phyloP scores from a whole-genome alignment of 192 early-diverging fungal genomes.

The Coemansia sp. region DNA sequence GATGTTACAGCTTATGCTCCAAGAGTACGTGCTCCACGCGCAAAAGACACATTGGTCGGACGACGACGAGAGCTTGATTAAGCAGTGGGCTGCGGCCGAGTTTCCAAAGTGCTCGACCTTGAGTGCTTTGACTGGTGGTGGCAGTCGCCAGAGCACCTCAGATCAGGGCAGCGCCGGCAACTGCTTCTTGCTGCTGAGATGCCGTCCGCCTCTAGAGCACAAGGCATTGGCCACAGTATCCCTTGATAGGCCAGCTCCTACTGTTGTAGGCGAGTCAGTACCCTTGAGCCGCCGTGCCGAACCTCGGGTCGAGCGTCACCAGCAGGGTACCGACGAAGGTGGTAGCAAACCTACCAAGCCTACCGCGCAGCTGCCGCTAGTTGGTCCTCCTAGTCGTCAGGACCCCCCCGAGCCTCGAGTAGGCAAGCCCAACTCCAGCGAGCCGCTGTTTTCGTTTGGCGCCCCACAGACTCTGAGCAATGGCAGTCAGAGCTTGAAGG shows the following conservation, averaged over 20 bases:
- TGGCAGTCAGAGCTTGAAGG: background rate
- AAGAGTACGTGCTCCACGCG: constrained; percentile 27
- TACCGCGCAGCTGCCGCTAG: background rate
- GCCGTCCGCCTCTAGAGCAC: background rate
- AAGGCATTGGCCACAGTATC: background rate
- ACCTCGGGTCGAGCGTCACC: background rate
- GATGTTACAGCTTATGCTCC: constrained; percentile 42
- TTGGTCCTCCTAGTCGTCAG: background rate
- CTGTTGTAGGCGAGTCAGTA: background rate
- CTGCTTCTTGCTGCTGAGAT: constrained; percentile 21
- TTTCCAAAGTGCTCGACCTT: constrained; percentile 34
- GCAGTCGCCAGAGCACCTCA: background rate
- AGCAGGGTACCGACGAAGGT: background rate
- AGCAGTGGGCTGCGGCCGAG: constrained; percentile 32
- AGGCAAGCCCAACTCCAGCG: background rate
- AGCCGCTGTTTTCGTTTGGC: background rate
- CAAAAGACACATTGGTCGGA: constrained; percentile 25
- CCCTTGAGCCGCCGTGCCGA: background rate
- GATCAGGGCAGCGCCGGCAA: constrained; percentile 1
- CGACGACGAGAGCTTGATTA: constrained; percentile 10
- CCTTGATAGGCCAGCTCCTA: background rate
- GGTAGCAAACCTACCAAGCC: background rate
- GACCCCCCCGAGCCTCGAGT: background rate
- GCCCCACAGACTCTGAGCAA: background rate
- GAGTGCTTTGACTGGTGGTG: background rate